phyloP scores from a whole-genome alignment of 192 early-diverging fungal genomes.

The Backusella psychrophila region DNA sequence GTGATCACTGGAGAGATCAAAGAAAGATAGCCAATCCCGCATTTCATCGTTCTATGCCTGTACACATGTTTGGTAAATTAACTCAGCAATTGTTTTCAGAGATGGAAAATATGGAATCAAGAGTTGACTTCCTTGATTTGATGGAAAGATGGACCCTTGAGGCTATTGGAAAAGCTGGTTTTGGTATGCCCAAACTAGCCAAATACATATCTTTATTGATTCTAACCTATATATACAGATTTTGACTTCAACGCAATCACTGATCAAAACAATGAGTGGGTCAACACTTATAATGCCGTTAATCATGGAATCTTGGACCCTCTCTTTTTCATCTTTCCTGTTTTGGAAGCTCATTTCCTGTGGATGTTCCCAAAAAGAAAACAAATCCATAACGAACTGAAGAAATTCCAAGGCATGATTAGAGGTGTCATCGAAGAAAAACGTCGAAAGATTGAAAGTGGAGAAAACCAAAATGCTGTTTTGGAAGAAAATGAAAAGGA shows the following conservation, averaged over 20 bases:
- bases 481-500: neutral
- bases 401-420: neutral
- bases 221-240: neutral
- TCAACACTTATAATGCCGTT: neutral
- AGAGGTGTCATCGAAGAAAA: conserved; percentile 8
- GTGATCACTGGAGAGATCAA: neutral
- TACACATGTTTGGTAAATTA: conserved; percentile 18
- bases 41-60: conserved; percentile 31
- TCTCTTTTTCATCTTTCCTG: neutral
- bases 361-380: neutral
- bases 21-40: conserved; percentile 25
- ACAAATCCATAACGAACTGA: neutral
- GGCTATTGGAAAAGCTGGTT: neutral
- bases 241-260: neutral
- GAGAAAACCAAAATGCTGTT: neutral
- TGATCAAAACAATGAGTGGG: neutral
- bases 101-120: neutral
- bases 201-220: neutral
- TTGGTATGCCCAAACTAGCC: neutral
- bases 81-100: conserved; percentile 16
- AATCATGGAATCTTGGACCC: neutral
- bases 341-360: neutral
- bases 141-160: neutral
- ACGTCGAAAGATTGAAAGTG: conserved; percentile 4
- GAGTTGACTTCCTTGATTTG: neutral